Base-by-base conservation (phyloP, 23 red algal species). In the Porphyridium purpureum region DNA sequence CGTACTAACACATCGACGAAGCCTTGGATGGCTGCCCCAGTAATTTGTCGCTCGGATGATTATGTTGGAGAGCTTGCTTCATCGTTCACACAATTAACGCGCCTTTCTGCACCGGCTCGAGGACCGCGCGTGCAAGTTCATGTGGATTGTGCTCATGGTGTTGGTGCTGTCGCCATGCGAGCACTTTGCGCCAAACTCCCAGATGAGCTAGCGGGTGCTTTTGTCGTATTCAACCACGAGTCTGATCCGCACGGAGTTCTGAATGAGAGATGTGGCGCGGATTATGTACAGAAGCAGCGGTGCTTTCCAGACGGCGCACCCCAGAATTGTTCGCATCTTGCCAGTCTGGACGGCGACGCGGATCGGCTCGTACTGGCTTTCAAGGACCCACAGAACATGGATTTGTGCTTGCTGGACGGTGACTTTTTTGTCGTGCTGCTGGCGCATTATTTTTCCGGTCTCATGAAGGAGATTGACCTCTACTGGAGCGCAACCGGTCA, bases 301-400 rank as follows among this genome's bases (percentile, higher is more conserved):
- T 5, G n/a, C 7, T 30, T 70, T 17, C 66, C 75, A n/a, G n/a
- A n/a, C n/a, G n/a, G n/a, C n/a, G n/a, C n/a, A n/a, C n/a, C n/a
- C n/a, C n/a, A n/a, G n/a, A n/a, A n/a, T n/a, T n/a, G n/a, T n/a
- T n/a, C n/a, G n/a, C n/a, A n/a, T n/a, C n/a, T n/a, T n/a, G n/a
- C n/a, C n/a, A n/a, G n/a, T n/a, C 64, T 98, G 47, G 90, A 98
- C 49, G 90, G 90, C 24, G 90, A 98, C 47, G 90, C 90, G 3
- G 90, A 98, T 47, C 87, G 87, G 34, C 61, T 94, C 9, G 67
- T 94, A 9, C 53, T 88, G 49, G n/a, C 28, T 33, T 70, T 38
- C 36, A 55, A 23, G 1, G 24, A 29, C 35, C 5, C 47, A 1
- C 33, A 22, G 17, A 4, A 19, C n/a, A 31, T 2, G 2, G 19